Base-by-base conservation (phyloP, 768 basidiomycete genomes). In the Amanita polypyramis region DNA sequence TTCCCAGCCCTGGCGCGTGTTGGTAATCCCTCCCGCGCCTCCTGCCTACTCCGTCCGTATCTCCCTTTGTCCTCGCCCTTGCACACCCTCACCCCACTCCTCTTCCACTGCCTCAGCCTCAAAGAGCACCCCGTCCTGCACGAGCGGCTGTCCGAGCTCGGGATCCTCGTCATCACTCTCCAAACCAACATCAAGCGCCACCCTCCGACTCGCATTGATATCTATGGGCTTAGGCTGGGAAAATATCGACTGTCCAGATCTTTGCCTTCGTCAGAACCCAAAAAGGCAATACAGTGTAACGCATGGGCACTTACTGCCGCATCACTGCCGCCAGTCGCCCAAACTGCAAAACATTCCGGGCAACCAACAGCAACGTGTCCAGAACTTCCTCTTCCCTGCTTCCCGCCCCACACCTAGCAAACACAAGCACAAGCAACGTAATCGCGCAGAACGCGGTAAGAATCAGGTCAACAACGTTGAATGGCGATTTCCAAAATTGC, bases 401-500 rank as follows among this genome's bases (percentile, higher is more conserved):
- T 32, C 80, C 78, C 25, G 77, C 59, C 19, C 82, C 84, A 61
- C 91, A 92, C 43, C 85, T 81, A n/a, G 86, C 82, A 60, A 92
- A 89, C 45, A 86, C 79, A 40, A 98, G 79, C 15, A 98, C 79
- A 27, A 94, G 71, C 40, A 99, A 68, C 5, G 96, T 99, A 50
- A 97, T 61, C 3, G 79, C 83, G 60, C 95, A 98, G 67, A 99
- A 89, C 23, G 77, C 54, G 2, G 96, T 98, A 37, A 99, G 73
- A 43, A 87, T 76, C 12, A 96, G 74, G 61, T 97, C 94, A 57
- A 94, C 72, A 27, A 89, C 69, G 61, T 97, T 97, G 68, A 90
- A 92, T 9, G 82, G 81, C n/a, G 89, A 88, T 62, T 79, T 86
- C 90, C 90, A 94, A 70, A 96, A 96, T 90, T 92, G 87, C 92